Evolutionary conservation across 768 basidiomycete species (phyloP), one percentile per base, ranked within the genome.

Genomic region (Coprinopsis marcescibilis): DNA sequence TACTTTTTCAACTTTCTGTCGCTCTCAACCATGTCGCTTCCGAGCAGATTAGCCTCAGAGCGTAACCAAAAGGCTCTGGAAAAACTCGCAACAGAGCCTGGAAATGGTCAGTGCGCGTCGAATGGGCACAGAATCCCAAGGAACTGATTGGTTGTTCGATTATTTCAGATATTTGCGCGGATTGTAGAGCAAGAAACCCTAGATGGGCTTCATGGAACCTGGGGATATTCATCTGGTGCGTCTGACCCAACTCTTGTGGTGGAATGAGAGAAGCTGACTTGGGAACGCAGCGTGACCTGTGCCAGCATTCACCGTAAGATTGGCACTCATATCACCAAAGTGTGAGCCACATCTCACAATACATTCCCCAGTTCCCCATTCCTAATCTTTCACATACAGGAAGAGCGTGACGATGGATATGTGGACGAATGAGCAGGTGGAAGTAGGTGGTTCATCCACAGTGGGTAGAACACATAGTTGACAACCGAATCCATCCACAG

Each of bases 221-320:
- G 3, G 93, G 94, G 14, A 87, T 92, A 50, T 92, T 92, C 58
- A 74, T 92, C 19, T 94, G 89, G 87, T 87, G 59, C 41, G 70
- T 60, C n/a, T n/a, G n/a, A n/a, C n/a, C n/a, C n/a, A n/a, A n/a
- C n/a, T n/a, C n/a, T n/a, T n/a, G n/a, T n/a, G n/a, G n/a, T n/a
- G n/a, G n/a, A 10, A 4, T 5, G 0, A 20, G 29, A 52, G 41
- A 35, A 25, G n/a, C 1, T 17, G 21, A 3, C 29, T 42, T 43
- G 21, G 27, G 4, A 52, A 45, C 51, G 27, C 50, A 93, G 92
- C 57, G 73, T 91, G 34, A 79, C 77, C 55, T 97, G 94, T 60
- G 94, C 94, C 13, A 85, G 86, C 49, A 80, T 95, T 42, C 94
- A 97, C 68, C 78, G 94, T 44, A 95, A 94, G 71, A 83, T 97